Conservation (phyloP, 75 land plant species). For the Pseudotsuga menziesii region DNA sequence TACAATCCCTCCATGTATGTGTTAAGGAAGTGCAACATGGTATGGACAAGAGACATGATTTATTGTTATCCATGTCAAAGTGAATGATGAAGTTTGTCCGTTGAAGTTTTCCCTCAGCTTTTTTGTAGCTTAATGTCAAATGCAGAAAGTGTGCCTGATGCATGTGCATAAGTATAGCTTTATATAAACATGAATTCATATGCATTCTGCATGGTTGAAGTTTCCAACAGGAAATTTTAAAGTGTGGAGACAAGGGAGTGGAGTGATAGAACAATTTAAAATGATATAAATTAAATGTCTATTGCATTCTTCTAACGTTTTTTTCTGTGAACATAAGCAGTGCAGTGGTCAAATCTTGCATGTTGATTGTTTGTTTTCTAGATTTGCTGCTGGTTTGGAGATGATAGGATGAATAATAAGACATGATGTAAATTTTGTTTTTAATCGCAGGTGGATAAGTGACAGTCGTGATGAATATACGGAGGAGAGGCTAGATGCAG, state of each 20-base stretch:
- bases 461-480: conserved; percentile 91
- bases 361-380: background rate
- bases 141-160: background rate
- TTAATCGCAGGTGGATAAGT: conserved; percentile 64
- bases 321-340: background rate
- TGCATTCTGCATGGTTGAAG: background rate
- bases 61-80: background rate
- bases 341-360: background rate
- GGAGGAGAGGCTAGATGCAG: conserved; percentile 63
- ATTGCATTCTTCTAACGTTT: background rate
- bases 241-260: background rate
- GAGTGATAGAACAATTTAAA: background rate
- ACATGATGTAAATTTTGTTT: conserved; percentile 9
- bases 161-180: background rate
- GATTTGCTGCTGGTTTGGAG: background rate
- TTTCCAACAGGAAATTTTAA: background rate
- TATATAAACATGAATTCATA: background rate
- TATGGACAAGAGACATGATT: background rate
- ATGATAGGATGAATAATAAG: background rate
- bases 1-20: background rate
- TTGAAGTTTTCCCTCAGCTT: background rate
- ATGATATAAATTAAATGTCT: background rate
- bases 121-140: background rate
- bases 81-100: background rate
- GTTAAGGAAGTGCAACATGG: background rate